A percentile compares a stretch with the other conserved stretches of the same genome.
Evolutionary conservation across 2,329 filamentous ascomycete species (phyloP).

Genomic region (Ceratocystis eucalypticola): DNA sequence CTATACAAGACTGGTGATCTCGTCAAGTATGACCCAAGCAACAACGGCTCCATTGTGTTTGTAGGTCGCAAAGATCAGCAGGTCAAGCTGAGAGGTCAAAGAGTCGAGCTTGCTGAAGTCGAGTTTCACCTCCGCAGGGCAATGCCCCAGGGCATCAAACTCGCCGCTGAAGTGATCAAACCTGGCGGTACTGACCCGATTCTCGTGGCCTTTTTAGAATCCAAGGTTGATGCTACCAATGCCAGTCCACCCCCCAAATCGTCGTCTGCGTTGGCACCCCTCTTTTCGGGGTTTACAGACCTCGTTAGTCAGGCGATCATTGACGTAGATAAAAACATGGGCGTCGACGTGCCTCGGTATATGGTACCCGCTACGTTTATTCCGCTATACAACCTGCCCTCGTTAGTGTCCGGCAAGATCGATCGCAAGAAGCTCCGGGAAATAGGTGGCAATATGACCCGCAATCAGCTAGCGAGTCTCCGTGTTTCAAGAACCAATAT

Average conservation of each 20-base stretch:
- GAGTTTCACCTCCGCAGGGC: slow-evolving; percentile 36
- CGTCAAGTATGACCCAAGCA: slow-evolving; percentile 39
- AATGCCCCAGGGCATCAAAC: slow-evolving; percentile 31
- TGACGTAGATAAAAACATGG: slow-evolving; percentile 26
- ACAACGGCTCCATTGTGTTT: slow-evolving; percentile 41
- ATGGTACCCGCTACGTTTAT: slow-evolving; percentile 38
- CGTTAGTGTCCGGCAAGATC: slow-evolving; percentile 36
- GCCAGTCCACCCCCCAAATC: slow-evolving; percentile 21
- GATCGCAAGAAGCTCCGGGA: slow-evolving; percentile 37
- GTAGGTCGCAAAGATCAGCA: slow-evolving; percentile 54
- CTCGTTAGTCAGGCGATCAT: slow-evolving; percentile 26
- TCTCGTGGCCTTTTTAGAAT: slow-evolving; percentile 33
- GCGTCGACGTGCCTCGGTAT: slow-evolving; percentile 30
- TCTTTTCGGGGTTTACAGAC: slow-evolving; percentile 25
- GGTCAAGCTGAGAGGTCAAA: slow-evolving; percentile 52
- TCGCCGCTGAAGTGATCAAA: slow-evolving; percentile 37
- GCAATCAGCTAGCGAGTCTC: slow-evolving; percentile 22
- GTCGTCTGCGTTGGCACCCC: slow-evolving; percentile 23
- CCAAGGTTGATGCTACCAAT: slow-evolving; percentile 25
- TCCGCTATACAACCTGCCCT: slow-evolving; percentile 33
- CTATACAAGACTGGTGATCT: slow-evolving; percentile 50
- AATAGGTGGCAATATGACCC: slow-evolving; percentile 31
- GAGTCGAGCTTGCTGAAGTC: slow-evolving; percentile 46
- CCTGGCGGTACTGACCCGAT: slow-evolving; percentile 33
- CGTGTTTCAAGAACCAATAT: slow-evolving; percentile 19